Evolutionary conservation across 768 basidiomycete genomes (phyloP), one percentile per base, ranked within the genome.

Genomic region (Termitomyces sp.): DNA sequence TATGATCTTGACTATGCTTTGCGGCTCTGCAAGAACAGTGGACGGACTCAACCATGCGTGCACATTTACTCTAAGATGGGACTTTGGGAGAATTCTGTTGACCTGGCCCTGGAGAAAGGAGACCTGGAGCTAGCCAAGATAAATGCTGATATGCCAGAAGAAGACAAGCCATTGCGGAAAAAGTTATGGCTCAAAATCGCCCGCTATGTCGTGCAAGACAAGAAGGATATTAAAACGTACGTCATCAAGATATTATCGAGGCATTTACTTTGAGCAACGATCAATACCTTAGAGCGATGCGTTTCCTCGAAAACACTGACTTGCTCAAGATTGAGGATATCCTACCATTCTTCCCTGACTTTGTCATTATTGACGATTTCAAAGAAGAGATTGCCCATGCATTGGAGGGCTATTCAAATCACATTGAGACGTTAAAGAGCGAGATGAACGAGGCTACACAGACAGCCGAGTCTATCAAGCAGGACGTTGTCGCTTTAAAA

Each of bases 121-220:
- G 97, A 99, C 65, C 68, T 99, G 54, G 97, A 98, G 59, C 74
- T 98, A 24, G 97, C 97, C 8, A 97, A 92, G 73, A 82, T 88
- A 60, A 95, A 97, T 62, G 97, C 97, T 3, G 93, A 99, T 66
- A 88, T 88, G 80, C 93, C 93, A 8, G 92, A 91, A 61, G 93
- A 93, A 57, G 95, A 98, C 64, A 83, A 83, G 51, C 81, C 82
- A 34, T 66, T 98, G 59, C 75, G 91, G 58, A 98, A 96, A 76
- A 94, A 93, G 69, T 74, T 99, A 51, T 99, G 97, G 97, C 75
- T 99, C 51, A 98, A 98, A 75, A 93, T 98, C 62, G 97, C 97
- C n/a, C 89, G 88, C 59, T 95, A 95, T 71, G 95, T 98, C 42
- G 95, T 99, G 14, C 93, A 96, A 65, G 93, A 98, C 71, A 92